Percentiles rank a stretch among this genome's conserved stretches.
These are phyloP conservation scores for Trichosporon sp. DNA, from an alignment of 1,284 basidiomycete genomes.

Conservation along the genomic window DNA sequence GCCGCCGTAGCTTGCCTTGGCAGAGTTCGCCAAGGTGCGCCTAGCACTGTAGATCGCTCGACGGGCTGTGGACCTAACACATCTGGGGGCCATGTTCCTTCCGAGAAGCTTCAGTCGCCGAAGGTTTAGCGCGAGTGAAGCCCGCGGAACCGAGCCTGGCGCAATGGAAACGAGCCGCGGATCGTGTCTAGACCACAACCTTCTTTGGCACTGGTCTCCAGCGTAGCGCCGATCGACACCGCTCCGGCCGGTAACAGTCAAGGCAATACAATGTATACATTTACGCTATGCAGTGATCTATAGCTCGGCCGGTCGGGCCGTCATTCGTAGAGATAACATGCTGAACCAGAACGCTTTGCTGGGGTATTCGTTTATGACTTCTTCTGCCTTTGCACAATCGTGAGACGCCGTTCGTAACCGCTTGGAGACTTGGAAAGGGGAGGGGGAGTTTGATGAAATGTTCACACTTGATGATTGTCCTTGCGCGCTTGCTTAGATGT, in stretches of 20 bases:
- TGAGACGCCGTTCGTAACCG: background rate
- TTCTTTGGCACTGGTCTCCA: background rate
- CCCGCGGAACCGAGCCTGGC: too few relatives aligned
- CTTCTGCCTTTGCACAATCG: background rate
- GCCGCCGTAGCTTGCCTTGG: too few relatives aligned
- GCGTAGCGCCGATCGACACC: background rate
- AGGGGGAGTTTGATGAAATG: background rate
- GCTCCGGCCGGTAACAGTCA: background rate
- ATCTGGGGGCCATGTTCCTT: too few relatives aligned
- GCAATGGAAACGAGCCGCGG: too few relatives aligned
- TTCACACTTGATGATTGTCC: background rate
- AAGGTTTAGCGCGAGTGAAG: too few relatives aligned
- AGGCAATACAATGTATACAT: constrained; percentile 20
- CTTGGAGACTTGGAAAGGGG: background rate
- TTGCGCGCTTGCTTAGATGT: background rate
- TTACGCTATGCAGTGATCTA: constrained; percentile 18
- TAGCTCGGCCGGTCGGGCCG: background rate
- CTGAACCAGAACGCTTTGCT: constrained; percentile 1
- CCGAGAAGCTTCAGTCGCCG: too few relatives aligned
- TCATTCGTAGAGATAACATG: constrained; percentile 11
- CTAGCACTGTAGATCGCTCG: too few relatives aligned
- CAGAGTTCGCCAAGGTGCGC: too few relatives aligned
- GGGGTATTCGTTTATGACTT: constrained; percentile 15
- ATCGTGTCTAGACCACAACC: too few relatives aligned
- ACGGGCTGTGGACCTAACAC: too few relatives aligned